Conservation (phyloP, 148 eudicot species). For the Amaranthus palmeri region DNA sequence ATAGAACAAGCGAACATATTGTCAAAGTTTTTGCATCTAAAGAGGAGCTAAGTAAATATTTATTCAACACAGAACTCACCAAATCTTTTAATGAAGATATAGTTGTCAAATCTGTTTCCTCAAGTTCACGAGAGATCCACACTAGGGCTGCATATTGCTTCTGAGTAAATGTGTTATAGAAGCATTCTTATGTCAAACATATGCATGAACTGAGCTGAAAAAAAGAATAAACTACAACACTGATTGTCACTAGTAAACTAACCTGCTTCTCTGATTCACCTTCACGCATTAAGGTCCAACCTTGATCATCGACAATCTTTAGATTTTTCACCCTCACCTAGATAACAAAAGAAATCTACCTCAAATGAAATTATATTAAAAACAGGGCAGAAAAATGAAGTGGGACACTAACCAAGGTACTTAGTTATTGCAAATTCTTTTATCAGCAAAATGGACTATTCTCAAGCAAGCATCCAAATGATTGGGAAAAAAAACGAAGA, state of each 20-base stretch:
- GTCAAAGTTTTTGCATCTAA: not conserved
- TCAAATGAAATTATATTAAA: not conserved
- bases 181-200: conserved; percentile 5
- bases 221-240: conserved; percentile 9
- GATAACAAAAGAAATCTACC: conserved; percentile 1
- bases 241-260: not conserved
- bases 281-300: conserved; percentile 94
- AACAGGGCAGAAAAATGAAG: not conserved
- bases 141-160: conserved; percentile 92
- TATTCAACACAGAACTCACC: conserved; percentile 39
- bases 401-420: not conserved
- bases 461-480: not conserved
- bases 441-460: not conserved
- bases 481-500: not conserved
- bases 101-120: conserved; percentile 57
- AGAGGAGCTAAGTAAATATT: not conserved
- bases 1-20: not conserved
- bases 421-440: too few species aligned
- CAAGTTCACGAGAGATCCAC: conserved; percentile 81
- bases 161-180: conserved; percentile 33
- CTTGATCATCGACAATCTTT: conserved; percentile 63
- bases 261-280: conserved; percentile 99
- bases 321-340: conserved; percentile 87
- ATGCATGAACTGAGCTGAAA: not conserved
- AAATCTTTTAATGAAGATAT: conserved; percentile 62